A percentile compares a stretch with the other conserved stretches of the same genome.
These are phyloP conservation scores for Pseudopithomyces maydicus DNA, from an alignment of 2,329 filamentous ascomycete genomes.

Conservation along the genomic window DNA sequence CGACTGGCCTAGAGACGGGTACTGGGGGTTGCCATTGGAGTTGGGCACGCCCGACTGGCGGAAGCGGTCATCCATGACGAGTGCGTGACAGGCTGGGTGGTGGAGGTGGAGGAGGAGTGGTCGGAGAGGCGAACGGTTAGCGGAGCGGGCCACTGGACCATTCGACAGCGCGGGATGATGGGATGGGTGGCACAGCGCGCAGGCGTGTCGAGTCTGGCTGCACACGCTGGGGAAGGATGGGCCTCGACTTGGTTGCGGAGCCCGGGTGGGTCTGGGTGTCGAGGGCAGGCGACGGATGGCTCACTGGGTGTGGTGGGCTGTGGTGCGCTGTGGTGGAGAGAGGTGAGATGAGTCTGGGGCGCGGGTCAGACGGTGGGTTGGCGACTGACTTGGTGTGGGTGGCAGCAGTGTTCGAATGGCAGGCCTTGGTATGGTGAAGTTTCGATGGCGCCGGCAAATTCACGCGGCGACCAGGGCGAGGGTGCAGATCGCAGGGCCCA, in stretches of 20 bases:
- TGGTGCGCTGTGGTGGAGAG: constrained; percentile 5
- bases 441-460: constrained; percentile 38
- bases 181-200: constrained; percentile 29
- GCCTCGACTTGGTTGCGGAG: constrained; percentile 41
- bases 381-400: neutral
- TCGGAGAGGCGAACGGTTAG: constrained; percentile 38
- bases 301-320: neutral
- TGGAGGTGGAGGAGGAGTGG: constrained; percentile 19
- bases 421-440: constrained; percentile 24
- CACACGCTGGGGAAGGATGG: constrained; percentile 33
- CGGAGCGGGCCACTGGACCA: constrained; percentile 32
- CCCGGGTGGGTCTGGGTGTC: constrained; percentile 36
- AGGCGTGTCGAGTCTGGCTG: constrained; percentile 28
- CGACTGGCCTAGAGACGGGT: constrained; percentile 36
- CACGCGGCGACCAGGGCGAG: constrained; percentile 39
- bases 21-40: constrained; percentile 24
- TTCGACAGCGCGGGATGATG: constrained; percentile 35
- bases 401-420: constrained; percentile 7
- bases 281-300: constrained; percentile 13
- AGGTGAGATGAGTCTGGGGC: constrained; percentile 3
- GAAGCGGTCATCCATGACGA: constrained; percentile 46
- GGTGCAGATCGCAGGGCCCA: constrained; percentile 43
- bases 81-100: constrained; percentile 19
- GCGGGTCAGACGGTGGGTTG: constrained; percentile 3
- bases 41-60: constrained; percentile 39